phyloP scores from a whole-genome alignment of 2,329 filamentous ascomycete genomes.

The Aspergillus brunneoviolaceus region DNA sequence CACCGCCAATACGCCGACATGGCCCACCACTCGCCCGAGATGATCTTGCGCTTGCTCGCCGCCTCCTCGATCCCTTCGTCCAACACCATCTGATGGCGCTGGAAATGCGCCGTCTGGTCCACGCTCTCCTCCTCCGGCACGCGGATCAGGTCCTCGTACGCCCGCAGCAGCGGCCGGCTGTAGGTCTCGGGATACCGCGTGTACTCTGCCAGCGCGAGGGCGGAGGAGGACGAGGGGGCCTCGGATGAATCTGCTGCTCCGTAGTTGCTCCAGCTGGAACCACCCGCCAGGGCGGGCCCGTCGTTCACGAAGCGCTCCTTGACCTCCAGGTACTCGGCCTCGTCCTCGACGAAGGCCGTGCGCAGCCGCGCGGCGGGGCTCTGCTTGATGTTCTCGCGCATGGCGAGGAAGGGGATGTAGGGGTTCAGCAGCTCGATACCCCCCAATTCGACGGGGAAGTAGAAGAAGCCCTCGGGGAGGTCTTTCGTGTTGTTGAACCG shows the following conservation, averaged over 20 bases:
- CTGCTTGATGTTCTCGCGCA: conserved; percentile 45
- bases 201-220: conserved; percentile 43
- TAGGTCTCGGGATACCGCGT: conserved; percentile 35
- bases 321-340: conserved; percentile 54
- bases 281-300: conserved; percentile 11
- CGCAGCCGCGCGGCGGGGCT: conserved; percentile 36
- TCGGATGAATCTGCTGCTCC: conserved; percentile 3
- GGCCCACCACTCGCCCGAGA: conserved; percentile 27
- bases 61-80: conserved; percentile 9
- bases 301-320: conserved; percentile 35
- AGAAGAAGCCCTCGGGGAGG: conserved; percentile 54
- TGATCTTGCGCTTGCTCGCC: conserved; percentile 13
- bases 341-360: conserved; percentile 43
- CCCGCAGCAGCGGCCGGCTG: conserved; percentile 28
- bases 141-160: conserved; percentile 34
- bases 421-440: conserved; percentile 53
- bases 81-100: conserved; percentile 22
- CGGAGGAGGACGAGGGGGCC: conserved; percentile 4
- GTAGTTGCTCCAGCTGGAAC: background rate
- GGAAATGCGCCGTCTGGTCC: conserved; percentile 29
- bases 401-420: conserved; percentile 50
- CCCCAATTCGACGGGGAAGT: conserved; percentile 53
- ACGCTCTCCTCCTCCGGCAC: conserved; percentile 35
- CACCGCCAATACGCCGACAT: conserved; percentile 48
- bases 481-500: conserved; percentile 51